phyloP scores from a whole-genome alignment of 177 flowering plant species.

The Telopea speciosissima region DNA sequence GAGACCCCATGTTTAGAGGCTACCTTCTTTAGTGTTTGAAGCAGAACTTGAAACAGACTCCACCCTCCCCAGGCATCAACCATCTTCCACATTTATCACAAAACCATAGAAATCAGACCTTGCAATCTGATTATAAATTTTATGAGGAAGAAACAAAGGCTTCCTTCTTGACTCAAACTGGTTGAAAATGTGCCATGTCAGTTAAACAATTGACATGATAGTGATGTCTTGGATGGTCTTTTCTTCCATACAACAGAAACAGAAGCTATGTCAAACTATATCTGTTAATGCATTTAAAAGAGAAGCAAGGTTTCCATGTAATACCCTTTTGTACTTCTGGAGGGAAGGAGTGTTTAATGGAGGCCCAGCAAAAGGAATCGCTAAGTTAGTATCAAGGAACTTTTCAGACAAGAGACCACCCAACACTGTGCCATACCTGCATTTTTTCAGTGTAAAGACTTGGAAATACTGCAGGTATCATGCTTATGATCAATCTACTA shows the following conservation, averaged over 20 bases:
- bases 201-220: not conserved
- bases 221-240: not conserved
- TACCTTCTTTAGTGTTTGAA: conserved; percentile 64
- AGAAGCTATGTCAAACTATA: not conserved
- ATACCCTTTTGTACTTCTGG: conserved; percentile 95
- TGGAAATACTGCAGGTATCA: not conserved
- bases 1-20: conserved; percentile 80
- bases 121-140: not conserved
- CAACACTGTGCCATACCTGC: conserved; percentile 99
- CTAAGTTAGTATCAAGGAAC: conserved; percentile 77
- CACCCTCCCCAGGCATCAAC: conserved; percentile 99
- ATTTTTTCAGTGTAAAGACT: conserved; percentile 5
- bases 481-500: no score
- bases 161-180: not conserved
- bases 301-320: not conserved
- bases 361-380: conserved; percentile 89
- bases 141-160: not conserved
- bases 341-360: conserved; percentile 92
- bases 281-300: not conserved
- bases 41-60: conserved; percentile 87
- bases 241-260: not conserved
- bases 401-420: conserved; percentile 94
- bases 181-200: not conserved
- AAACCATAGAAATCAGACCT: not conserved
- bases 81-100: conserved; percentile 48